Evolutionary conservation across 768 basidiomycete genomes (phyloP).

Genomic region (Asterophora lycoperdoides): DNA sequence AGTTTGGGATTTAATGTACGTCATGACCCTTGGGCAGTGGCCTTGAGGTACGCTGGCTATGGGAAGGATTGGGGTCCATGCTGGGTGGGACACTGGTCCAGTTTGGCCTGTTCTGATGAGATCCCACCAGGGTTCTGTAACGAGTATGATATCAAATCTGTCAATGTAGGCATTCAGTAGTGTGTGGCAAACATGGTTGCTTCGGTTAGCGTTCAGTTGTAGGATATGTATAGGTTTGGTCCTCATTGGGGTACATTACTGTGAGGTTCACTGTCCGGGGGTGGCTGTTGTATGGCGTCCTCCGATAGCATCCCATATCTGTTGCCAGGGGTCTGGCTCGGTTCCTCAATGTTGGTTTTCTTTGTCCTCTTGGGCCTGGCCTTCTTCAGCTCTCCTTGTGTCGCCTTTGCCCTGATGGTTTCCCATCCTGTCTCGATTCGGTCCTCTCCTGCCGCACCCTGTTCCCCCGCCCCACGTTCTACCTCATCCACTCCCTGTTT

Average conservation of each 20-base stretch:
- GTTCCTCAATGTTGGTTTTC: too few relatives aligned
- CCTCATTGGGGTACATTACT: not conserved
- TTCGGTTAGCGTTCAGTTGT: constrained; percentile 19
- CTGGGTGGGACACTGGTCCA: constrained; percentile 6
- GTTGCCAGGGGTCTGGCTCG: too few relatives aligned
- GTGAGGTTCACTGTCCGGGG: too few relatives aligned
- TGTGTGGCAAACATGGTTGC: constrained; percentile 5
- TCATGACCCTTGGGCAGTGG: constrained; percentile 15
- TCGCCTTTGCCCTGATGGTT: too few relatives aligned
- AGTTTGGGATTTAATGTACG: constrained; percentile 17
- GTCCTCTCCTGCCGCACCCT: too few relatives aligned
- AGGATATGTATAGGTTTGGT: constrained; percentile 9
- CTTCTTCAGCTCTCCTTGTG: too few relatives aligned
- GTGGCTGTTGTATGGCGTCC: too few relatives aligned
- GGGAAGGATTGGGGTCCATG: constrained; percentile 14
- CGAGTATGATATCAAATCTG: constrained; percentile 20
- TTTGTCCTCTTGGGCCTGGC: too few relatives aligned
- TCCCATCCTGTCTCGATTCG: too few relatives aligned
- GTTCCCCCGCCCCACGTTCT: too few relatives aligned
- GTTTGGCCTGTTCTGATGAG: constrained; percentile 8
- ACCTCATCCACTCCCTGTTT: too few relatives aligned
- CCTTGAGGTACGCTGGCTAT: not conserved
- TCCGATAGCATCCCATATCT: too few relatives aligned
- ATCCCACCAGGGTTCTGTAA: constrained; percentile 24
- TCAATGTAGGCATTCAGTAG: constrained; percentile 16